A percentile compares a stretch with the other conserved stretches of the same genome.
Evolutionary conservation across 2,329 filamentous ascomycete species (phyloP).

Genomic region (Chalaropsis ovoidea): DNA sequence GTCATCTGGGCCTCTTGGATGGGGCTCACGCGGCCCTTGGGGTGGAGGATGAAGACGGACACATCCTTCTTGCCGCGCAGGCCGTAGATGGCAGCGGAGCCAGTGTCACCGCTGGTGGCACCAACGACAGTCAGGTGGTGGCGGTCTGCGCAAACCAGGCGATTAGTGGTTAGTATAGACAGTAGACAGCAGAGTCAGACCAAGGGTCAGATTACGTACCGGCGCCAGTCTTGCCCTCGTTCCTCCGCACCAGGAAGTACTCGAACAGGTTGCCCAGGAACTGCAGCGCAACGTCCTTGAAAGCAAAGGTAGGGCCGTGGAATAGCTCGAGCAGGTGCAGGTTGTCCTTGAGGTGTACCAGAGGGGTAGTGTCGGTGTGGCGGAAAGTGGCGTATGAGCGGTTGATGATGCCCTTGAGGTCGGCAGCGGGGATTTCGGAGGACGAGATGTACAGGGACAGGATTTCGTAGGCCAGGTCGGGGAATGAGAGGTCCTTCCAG

Average conservation of each 20-base stretch:
- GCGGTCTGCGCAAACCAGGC: conserved; percentile 40
- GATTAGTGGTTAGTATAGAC: conserved; percentile 24
- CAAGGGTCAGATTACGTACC: conserved; percentile 32
- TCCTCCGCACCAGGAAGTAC: conserved; percentile 69
- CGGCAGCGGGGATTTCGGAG: conserved; percentile 66
- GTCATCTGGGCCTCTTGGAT: conserved; percentile 98
- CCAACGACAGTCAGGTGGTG: conserved; percentile 80
- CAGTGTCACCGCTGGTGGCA: conserved; percentile 80
- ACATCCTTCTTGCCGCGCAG: conserved; percentile 93
- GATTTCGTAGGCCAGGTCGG: conserved; percentile 73
- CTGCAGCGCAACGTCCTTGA: conserved; percentile 81
- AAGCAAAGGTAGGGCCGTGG: conserved; percentile 89
- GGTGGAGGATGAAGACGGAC: conserved; percentile 88
- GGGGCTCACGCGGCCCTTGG: conserved; percentile 79
- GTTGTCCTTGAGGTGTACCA: conserved; percentile 67
- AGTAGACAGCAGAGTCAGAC: background rate
- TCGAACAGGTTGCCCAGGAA: conserved; percentile 95
- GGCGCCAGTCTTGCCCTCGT: conserved; percentile 54
- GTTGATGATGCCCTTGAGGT: conserved; percentile 73
- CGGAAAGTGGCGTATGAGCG: conserved; percentile 87
- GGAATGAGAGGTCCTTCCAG: conserved; percentile 71
- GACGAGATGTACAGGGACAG: conserved; percentile 79
- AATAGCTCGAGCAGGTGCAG: conserved; percentile 87
- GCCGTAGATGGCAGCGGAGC: conserved; percentile 91
- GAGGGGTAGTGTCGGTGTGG: conserved; percentile 63